These are phyloP conservation scores for Pseudocercospora fijiensis DNA, from an alignment of 2,329 filamentous ascomycete species.

Conservation along the genomic window DNA sequence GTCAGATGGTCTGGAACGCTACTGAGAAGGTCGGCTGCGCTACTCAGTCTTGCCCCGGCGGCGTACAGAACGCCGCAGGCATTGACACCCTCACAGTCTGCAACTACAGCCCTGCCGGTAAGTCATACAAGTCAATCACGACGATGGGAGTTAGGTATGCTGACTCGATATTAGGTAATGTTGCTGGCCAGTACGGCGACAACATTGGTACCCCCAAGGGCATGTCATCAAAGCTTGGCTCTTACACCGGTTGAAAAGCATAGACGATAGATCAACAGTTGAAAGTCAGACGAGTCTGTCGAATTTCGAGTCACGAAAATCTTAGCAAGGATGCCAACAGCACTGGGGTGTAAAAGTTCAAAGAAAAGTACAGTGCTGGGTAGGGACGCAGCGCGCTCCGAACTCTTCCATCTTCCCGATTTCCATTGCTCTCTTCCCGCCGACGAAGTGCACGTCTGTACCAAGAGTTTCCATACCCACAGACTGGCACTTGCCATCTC, in stretches of 20 bases:
- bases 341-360: background rate
- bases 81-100: slow-evolving; percentile 71
- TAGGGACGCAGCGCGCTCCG: background rate
- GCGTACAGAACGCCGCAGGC: slow-evolving; percentile 42
- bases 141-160: background rate
- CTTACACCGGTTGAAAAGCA: background rate
- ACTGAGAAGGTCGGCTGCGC: slow-evolving; percentile 63
- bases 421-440: background rate
- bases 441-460: background rate
- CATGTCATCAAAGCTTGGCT: background rate
- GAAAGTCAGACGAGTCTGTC: background rate
- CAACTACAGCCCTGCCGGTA: slow-evolving; percentile 77
- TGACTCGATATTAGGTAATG: slow-evolving; percentile 7
- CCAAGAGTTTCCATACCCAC: background rate
- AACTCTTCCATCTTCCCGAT: background rate
- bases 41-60: slow-evolving; percentile 53
- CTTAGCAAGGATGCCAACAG: background rate
- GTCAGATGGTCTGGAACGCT: slow-evolving; percentile 68
- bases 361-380: background rate
- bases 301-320: background rate
- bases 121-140: slow-evolving; percentile 30
- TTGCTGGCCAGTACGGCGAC: slow-evolving; percentile 13
- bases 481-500: background rate
- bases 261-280: background rate
- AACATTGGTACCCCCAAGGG: slow-evolving; percentile 15